Conservation (phyloP, 176 grass and related monocot genomes). For the Miscanthus lutarioriparius region DNA sequence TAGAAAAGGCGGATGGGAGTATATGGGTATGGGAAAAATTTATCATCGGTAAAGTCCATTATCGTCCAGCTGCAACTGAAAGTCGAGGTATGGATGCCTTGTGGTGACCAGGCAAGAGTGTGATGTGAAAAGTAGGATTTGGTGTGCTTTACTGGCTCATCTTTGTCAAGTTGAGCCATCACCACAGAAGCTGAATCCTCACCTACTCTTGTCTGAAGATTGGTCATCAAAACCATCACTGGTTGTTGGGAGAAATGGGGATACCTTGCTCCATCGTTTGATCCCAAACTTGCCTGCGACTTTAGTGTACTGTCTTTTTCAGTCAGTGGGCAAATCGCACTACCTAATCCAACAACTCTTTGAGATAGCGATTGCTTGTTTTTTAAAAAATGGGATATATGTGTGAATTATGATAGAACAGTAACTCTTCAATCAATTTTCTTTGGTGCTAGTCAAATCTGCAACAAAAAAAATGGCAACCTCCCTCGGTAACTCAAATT, state of each 20-base stretch:
- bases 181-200: slow-evolving; percentile 8
- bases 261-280: not conserved
- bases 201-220: slow-evolving; percentile 25
- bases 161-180: slow-evolving; percentile 7
- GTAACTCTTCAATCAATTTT: not conserved
- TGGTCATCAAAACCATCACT: not conserved
- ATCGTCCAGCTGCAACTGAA: not conserved
- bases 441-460: not conserved
- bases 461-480: too few relatives aligned
- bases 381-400: not conserved
- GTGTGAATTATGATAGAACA: not conserved
- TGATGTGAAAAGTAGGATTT: not conserved
- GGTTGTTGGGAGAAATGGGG: slow-evolving; percentile 16
- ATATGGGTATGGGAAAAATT: not conserved
- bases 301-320: not conserved
- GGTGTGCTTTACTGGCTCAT: not conserved
- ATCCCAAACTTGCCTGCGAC: not conserved
- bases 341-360: not conserved
- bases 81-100: not conserved
- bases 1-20: not conserved
- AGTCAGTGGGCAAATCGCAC: not conserved
- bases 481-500: too few relatives aligned
- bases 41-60: not conserved
- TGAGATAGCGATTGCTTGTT: not conserved
- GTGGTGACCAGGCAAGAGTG: slow-evolving; percentile 11